Conservation (phyloP, 2,329 filamentous ascomycete species). For the Fonsecaea monophora region DNA sequence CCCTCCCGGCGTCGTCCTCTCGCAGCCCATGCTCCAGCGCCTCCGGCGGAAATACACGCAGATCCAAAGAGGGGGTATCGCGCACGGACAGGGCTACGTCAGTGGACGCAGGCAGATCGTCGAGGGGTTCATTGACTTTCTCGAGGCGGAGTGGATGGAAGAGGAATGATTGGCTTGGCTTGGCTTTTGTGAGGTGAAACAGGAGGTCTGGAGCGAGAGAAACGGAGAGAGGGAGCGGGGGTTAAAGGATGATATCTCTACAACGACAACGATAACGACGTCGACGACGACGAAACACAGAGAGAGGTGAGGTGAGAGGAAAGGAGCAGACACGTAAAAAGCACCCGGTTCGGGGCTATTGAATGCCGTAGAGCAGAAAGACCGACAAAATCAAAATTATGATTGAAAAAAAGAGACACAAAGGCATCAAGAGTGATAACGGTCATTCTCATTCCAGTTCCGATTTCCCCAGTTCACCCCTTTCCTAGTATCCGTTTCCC, state of each 20-base stretch:
- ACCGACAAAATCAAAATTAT: too few relatives aligned
- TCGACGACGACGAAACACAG: too few relatives aligned
- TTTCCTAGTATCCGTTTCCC: background rate
- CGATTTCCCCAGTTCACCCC: too few relatives aligned
- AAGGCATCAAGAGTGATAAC: background rate
- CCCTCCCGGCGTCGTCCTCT: slow-evolving; percentile 42
- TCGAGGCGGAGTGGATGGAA: slow-evolving; percentile 51
- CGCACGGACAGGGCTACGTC: slow-evolving; percentile 47
- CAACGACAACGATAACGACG: too few relatives aligned
- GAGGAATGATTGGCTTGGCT: background rate
- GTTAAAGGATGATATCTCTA: too few relatives aligned
- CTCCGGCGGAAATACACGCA: slow-evolving; percentile 55
- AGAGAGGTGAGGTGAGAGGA: too few relatives aligned
- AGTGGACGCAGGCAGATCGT: slow-evolving; percentile 46
- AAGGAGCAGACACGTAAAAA: too few relatives aligned
- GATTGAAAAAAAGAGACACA: background rate
- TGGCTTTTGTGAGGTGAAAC: background rate
- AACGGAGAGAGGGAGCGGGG: background rate
- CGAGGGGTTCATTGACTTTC: slow-evolving; percentile 55
- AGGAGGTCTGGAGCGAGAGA: background rate
- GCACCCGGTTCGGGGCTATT: too few relatives aligned
- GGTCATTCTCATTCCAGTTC: too few relatives aligned
- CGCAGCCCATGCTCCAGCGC: slow-evolving; percentile 52
- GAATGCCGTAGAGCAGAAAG: too few relatives aligned
- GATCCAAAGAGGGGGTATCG: slow-evolving; percentile 48